Evolutionary conservation across 208 protist genomes (phyloP).

Genomic region (Trypanosoma vivax): DNA sequence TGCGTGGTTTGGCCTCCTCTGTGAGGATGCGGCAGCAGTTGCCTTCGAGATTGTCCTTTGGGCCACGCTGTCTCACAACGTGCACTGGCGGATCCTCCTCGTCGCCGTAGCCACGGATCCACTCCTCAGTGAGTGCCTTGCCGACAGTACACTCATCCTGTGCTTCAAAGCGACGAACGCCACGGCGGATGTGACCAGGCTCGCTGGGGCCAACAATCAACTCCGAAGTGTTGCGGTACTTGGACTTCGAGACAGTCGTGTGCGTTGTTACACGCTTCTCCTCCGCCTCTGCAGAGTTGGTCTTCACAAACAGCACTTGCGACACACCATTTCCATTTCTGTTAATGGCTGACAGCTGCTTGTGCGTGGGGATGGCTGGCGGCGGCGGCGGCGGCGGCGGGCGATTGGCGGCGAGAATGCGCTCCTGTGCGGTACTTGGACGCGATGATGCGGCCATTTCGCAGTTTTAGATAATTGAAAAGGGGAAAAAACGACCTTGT

Average conservation of each 20-base stretch:
- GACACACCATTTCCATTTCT: constrained; percentile 9
- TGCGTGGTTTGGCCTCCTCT: constrained; percentile 20
- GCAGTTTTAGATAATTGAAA: neutral
- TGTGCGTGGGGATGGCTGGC: constrained; percentile 24
- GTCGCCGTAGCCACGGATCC: constrained; percentile 35
- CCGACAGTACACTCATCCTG: constrained; percentile 44
- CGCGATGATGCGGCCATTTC: constrained; percentile 11
- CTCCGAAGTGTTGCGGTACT: constrained; percentile 30
- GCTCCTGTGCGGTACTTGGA: constrained; percentile 16
- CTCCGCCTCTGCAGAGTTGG: neutral
- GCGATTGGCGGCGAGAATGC: constrained; percentile 14
- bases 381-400: constrained; percentile 19
- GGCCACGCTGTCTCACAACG: constrained; percentile 5
- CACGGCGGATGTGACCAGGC: constrained; percentile 41
- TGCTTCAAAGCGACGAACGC: constrained; percentile 62
- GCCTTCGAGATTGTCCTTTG: constrained; percentile 21
- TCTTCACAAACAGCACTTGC: neutral
- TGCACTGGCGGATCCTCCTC: neutral
- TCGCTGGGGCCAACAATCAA: constrained; percentile 60
- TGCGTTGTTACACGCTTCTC: neutral
- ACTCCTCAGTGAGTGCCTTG: constrained; percentile 68
- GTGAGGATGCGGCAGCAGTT: constrained; percentile 12
- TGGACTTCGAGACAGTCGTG: neutral
- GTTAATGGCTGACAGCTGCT: constrained; percentile 10
- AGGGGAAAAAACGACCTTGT: too few relatives aligned